Conservation (phyloP, 192 early-diverging fungal genomes). For the Jimgerdemannia flammicorona region DNA sequence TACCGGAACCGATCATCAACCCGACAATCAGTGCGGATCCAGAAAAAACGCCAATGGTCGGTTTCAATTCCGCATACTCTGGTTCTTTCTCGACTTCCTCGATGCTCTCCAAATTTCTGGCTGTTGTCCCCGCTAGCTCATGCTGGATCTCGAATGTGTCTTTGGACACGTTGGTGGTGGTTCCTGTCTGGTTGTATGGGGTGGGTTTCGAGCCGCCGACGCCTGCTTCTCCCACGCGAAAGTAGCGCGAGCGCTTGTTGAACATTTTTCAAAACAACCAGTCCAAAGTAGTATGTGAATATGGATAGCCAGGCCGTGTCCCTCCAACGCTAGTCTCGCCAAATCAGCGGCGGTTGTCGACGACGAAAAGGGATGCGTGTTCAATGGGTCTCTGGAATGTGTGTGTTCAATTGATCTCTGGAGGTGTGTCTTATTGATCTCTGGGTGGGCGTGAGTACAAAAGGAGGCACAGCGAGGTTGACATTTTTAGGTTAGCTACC, state of each 20-base stretch:
- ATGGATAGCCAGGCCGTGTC: too few relatives aligned
- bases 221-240: neutral
- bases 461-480: too few relatives aligned
- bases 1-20: constrained; percentile 40
- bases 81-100: neutral
- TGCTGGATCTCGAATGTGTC: neutral
- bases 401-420: too few relatives aligned
- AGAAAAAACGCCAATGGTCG: neutral
- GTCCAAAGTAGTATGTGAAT: too few relatives aligned
- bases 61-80: neutral
- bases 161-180: neutral
- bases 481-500: too few relatives aligned
- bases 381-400: too few relatives aligned
- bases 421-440: too few relatives aligned
- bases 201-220: neutral
- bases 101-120: too few relatives aligned
- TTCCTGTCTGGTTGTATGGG: neutral
- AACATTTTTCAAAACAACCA: neutral
- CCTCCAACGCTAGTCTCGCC: too few relatives aligned
- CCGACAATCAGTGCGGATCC: constrained; percentile 14
- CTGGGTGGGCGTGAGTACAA: too few relatives aligned
- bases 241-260: neutral
- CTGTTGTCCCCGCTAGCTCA: neutral
- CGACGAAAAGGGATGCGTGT: too few relatives aligned
- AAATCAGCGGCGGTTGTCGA: too few relatives aligned